Conservation (phyloP, 352 stramenopile species). For the Phytophthora hybrid region DNA sequence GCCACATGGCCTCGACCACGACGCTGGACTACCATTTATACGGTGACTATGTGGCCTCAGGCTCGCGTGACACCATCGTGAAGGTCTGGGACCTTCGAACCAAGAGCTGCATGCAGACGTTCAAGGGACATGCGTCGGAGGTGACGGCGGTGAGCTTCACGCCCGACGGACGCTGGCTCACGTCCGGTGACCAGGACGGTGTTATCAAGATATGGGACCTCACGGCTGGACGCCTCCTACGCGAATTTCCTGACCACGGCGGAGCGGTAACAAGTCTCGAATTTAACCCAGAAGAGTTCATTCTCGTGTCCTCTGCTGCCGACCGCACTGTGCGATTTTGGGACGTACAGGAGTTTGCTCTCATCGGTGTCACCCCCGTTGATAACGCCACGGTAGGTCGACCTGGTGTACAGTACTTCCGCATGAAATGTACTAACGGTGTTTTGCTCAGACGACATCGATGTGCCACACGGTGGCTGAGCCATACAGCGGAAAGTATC, state of each 20-base stretch:
- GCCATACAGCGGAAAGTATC: conserved; percentile 82
- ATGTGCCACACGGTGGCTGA: conserved; percentile 84
- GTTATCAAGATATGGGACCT: conserved; percentile 90
- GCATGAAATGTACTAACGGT: background rate
- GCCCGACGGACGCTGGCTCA: conserved; percentile 85
- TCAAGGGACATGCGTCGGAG: conserved; percentile 82
- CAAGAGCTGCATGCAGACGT: conserved; percentile 90
- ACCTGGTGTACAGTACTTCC: background rate
- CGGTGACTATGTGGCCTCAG: conserved; percentile 87
- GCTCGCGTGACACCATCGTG: conserved; percentile 83
- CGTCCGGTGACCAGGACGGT: conserved; percentile 74
- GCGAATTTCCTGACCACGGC: conserved; percentile 79
- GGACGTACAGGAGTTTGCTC: conserved; percentile 86
- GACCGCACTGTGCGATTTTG: conserved; percentile 88
- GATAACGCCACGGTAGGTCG: conserved; percentile 73
- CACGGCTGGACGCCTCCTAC: conserved; percentile 76
- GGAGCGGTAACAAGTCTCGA: conserved; percentile 82
- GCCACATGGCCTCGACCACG: conserved; percentile 86
- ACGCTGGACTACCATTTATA: conserved; percentile 88
- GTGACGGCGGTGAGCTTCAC: conserved; percentile 85
- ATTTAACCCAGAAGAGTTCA: conserved; percentile 90
- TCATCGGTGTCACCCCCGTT: conserved; percentile 82
- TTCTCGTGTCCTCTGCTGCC: conserved; percentile 77
- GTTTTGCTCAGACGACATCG: conserved; percentile 65
- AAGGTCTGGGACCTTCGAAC: conserved; percentile 90